Evolutionary conservation across 768 basidiomycete genomes (phyloP), one percentile per base, ranked within the genome.

Genomic region (Lactifluus piperatus): DNA sequence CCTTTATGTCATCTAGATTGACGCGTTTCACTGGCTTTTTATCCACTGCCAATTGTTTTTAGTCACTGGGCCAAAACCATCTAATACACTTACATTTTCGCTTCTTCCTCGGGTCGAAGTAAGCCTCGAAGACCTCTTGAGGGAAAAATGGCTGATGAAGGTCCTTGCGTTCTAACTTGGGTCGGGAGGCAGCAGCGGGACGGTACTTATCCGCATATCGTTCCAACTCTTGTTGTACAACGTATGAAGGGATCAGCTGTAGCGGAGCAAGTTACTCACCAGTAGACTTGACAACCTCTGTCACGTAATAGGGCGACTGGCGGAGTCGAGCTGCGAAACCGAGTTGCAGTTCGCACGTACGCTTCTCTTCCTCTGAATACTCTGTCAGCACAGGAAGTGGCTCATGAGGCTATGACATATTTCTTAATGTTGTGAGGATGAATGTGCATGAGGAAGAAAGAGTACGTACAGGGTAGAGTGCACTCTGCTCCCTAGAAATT

Each of bases 121-220:
- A 88, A 10, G 77, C 77, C 41, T 91, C 88, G 56, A 90, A 85
- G 46, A 93, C 78, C 41, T 84, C 84, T 14, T 76, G 69, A 5
- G 91, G 91, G 65, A 93, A 93, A 74, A 89, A 91, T 0, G 85
- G 79, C 55, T 79, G 78, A 60, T 91, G 81, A 4, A 93, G 73
- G 27, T 88, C 83, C 63, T 79, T 82, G 51, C 82, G 78, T 68
- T 84, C 86, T 58, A 93, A 75, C 39, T 79, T 74, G 11, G 89
- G 87, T 57, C 84, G 83, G 1, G 79, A 77, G 7, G 77, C 67
- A 6, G 75, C 69, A 8, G 82, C 83, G 2, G 84, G 81, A 7
- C 84, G 79, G 69, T 91, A 91, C 71, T 88, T 89, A 71, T 93
- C 91, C 18, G 88, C 90, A 69, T 91, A 93, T 29, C 87, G 82